Conservation (phyloP, 2,329 filamentous ascomycete species). For the Neofusicoccum laricinum region DNA sequence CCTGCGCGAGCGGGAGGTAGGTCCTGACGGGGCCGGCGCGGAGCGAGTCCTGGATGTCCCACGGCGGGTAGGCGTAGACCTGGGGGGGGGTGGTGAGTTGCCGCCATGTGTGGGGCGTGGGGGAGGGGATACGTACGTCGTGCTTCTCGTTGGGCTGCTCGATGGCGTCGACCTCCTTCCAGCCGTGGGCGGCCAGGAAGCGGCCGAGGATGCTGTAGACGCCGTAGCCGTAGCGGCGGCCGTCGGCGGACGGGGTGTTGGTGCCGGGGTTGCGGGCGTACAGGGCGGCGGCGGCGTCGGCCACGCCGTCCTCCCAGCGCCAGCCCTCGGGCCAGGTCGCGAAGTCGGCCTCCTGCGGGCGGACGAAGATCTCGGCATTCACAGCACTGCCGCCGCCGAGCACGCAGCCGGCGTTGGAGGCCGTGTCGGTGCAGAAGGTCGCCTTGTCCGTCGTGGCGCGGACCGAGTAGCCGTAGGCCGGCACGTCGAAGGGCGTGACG, state of each 20-base stretch:
- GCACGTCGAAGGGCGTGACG: slow-evolving; percentile 68
- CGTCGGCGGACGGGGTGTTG: slow-evolving; percentile 62
- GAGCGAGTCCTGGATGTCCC: slow-evolving; percentile 16
- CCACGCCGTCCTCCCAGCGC: slow-evolving; percentile 61
- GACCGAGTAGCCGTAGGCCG: slow-evolving; percentile 69
- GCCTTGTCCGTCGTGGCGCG: slow-evolving; percentile 62
- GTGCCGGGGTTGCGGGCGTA: slow-evolving; percentile 70
- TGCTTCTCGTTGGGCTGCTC: slow-evolving; percentile 61
- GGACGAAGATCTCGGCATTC: slow-evolving; percentile 68
- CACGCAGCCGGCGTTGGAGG: slow-evolving; percentile 69
- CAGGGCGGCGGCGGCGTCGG: slow-evolving; percentile 53
- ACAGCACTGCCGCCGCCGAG: slow-evolving; percentile 66
- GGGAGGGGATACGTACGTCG: slow-evolving; percentile 52
- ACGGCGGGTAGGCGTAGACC: slow-evolving; percentile 21
- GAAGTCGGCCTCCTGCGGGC: slow-evolving; percentile 63
- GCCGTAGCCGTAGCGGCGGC: slow-evolving; percentile 63
- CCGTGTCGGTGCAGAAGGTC: slow-evolving; percentile 62
- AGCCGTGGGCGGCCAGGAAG: slow-evolving; percentile 61
- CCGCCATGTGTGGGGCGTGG: slow-evolving; percentile 62
- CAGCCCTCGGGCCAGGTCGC: slow-evolving; percentile 70
- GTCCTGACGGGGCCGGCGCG: slow-evolving; percentile 68
- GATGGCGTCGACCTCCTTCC: slow-evolving; percentile 62
- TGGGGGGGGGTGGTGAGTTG: slow-evolving; percentile 51
- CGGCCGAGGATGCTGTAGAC: slow-evolving; percentile 62
- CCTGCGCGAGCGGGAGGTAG: slow-evolving; percentile 62